A percentile compares a stretch with the other conserved stretches of the same genome.
These are phyloP conservation scores for Rubia balearica DNA, from an alignment of 305 asterid genomes.

Conservation along the genomic window DNA sequence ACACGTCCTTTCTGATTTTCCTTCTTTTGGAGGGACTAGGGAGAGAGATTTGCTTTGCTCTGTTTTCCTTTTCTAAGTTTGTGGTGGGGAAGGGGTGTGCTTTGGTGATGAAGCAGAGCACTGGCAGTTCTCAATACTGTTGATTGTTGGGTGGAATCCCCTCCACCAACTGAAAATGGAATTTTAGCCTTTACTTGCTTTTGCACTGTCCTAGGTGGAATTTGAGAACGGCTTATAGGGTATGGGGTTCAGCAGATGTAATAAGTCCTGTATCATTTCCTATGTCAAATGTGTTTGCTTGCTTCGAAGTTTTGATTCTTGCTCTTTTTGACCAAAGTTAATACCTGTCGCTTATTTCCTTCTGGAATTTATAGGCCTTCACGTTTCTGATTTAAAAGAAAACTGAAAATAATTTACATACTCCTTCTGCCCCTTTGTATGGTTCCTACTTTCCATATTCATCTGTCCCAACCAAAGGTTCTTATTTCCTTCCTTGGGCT, in stretches of 20 bases:
- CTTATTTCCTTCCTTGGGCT: no score
- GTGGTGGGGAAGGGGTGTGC: neutral
- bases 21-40: neutral
- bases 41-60: neutral
- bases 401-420: neutral
- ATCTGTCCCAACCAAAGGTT: no score
- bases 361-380: neutral
- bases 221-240: neutral
- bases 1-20: neutral
- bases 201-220: neutral
- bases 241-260: no score
- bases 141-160: no score
- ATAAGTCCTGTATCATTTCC: no score
- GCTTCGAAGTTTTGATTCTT: neutral
- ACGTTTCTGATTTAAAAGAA: neutral
- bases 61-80: neutral
- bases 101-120: no score
- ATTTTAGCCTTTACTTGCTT: neutral
- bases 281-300: neutral
- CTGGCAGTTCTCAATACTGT: no score
- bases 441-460: no score
- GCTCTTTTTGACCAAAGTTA: neutral
- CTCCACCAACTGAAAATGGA: neutral
- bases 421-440: no score
- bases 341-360: neutral